Conservation (phyloP, 495 filamentous ascomycete species). For the Articulospora tetracladia region DNA sequence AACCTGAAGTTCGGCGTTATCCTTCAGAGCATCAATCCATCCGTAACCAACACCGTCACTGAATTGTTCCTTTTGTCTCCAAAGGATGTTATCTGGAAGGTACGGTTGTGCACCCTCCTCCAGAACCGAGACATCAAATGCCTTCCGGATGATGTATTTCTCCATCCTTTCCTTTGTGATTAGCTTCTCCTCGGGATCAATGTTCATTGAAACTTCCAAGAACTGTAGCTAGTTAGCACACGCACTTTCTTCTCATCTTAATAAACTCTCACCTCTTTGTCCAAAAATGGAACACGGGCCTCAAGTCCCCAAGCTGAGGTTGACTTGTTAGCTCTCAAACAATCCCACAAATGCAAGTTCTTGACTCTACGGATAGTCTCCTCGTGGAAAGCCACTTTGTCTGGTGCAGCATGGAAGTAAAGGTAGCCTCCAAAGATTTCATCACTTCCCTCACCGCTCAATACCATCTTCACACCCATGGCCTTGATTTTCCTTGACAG, state of each 20-base stretch:
- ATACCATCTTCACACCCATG: constrained; percentile 98
- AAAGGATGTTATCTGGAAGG: constrained; percentile 91
- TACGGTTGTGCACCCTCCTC: constrained; percentile 77
- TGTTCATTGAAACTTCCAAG: constrained; percentile 84
- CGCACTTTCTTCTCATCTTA: neutral
- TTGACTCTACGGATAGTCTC: constrained; percentile 91
- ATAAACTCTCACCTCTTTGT: constrained; percentile 62
- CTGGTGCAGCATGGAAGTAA: constrained; percentile 93
- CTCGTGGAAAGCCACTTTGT: constrained; percentile 86
- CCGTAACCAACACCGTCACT: constrained; percentile 97
- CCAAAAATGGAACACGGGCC: constrained; percentile 95
- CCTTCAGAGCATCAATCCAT: constrained; percentile 97
- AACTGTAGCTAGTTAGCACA: constrained; percentile 51
- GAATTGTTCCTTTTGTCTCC: constrained; percentile 99
- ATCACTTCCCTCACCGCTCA: constrained; percentile 93
- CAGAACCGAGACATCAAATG: constrained; percentile 83
- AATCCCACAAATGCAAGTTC: constrained; percentile 93
- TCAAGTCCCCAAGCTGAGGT: constrained; percentile 98
- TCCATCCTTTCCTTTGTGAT: constrained; percentile 88
- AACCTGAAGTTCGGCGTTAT: constrained; percentile 80
- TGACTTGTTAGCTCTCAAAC: constrained; percentile 96
- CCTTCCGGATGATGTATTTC: constrained; percentile 96
- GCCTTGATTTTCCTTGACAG: constrained; percentile 98
- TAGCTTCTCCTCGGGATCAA: constrained; percentile 93
- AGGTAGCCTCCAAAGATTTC: constrained; percentile 98